Evolutionary conservation across 164 flowering plant genomes (phyloP).

Genomic region (Buxus sempervirens): DNA sequence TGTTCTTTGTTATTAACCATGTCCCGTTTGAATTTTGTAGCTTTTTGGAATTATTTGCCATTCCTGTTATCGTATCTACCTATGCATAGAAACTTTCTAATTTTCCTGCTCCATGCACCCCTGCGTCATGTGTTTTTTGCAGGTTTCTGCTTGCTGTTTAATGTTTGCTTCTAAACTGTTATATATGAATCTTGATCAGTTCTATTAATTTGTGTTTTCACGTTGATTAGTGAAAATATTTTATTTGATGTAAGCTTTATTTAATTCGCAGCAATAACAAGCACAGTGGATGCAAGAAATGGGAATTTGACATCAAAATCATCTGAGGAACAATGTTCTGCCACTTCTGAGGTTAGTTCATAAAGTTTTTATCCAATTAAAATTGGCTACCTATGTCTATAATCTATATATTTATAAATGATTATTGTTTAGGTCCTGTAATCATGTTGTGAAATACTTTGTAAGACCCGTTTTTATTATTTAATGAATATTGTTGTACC

Average conservation of each 20-base stretch:
- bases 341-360: constrained; percentile 52
- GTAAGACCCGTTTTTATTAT: neutral
- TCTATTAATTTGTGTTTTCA: neutral
- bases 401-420: neutral
- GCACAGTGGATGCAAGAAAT: constrained; percentile 31
- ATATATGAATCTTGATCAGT: neutral
- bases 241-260: neutral
- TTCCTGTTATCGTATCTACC: neutral
- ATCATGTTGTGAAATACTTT: neutral
- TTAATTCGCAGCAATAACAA: constrained; percentile 40
- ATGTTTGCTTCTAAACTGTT: neutral
- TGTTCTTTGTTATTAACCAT: neutral
- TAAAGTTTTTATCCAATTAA: neutral
- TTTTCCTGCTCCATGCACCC: neutral
- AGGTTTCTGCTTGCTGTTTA: neutral
- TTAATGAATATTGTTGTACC: too few relatives aligned
- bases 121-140: neutral
- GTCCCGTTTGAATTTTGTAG: neutral
- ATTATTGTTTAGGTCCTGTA: neutral
- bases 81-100: neutral
- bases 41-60: neutral
- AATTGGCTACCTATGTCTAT: neutral
- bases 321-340: constrained; percentile 28
- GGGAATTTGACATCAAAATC: constrained; percentile 31
- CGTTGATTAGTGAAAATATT: neutral